Conservation (phyloP, 148 eudicot species). For the Rhododendron kiyosumense region DNA sequence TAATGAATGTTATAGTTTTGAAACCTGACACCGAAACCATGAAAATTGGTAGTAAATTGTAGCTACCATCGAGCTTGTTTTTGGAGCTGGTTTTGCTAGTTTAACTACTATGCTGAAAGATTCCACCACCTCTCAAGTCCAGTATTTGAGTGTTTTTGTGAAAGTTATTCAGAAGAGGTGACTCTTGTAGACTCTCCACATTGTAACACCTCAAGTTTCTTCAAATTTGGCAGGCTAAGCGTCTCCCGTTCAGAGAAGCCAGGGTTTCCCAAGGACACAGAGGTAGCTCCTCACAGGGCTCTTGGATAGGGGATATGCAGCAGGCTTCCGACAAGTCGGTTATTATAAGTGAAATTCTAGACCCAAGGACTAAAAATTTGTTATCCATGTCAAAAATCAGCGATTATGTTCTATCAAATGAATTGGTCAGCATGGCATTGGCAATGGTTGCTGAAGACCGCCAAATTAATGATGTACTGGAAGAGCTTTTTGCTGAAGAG, state of each 20-base stretch:
- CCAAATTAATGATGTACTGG: conserved; percentile 51
- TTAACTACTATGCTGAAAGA: not conserved
- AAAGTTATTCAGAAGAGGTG: not conserved
- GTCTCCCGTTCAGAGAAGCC: conserved; percentile 43
- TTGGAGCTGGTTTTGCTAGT: not conserved
- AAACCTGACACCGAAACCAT: not conserved
- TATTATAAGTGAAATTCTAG: conserved; percentile 55
- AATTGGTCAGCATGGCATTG: conserved; percentile 60
- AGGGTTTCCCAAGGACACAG: conserved; percentile 33
- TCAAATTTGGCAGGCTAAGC: conserved; percentile 43
- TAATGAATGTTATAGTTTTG: not conserved
- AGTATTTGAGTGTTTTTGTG: not conserved
- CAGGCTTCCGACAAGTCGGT: conserved; percentile 54
- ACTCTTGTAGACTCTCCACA: not conserved
- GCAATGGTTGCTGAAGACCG: conserved; percentile 71
- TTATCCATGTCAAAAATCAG: conserved; percentile 58
- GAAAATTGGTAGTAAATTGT: not conserved
- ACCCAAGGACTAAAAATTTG: conserved; percentile 52
- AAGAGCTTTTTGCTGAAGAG: conserved; percentile 67
- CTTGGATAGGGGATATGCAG: conserved; percentile 66
- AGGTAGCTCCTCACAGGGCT: conserved; percentile 48
- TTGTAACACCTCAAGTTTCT: not conserved
- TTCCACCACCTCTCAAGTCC: not conserved
- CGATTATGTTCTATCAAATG: conserved; percentile 57
- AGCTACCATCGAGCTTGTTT: not conserved